Evolutionary conservation across 257 asterid genomes (phyloP).

Genomic region (Solanum rostratum): DNA sequence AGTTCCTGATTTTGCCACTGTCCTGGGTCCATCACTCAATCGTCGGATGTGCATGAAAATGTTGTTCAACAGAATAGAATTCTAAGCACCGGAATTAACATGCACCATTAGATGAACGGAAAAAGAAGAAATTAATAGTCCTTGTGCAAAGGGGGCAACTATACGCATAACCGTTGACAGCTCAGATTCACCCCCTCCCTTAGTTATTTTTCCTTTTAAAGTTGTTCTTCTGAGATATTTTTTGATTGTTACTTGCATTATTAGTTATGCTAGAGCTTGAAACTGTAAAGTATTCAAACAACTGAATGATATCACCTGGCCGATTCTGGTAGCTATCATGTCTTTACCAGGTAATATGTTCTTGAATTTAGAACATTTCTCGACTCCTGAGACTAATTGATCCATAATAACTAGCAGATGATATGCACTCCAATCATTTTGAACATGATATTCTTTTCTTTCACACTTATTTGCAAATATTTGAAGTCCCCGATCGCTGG

Average conservation of each 20-base stretch:
- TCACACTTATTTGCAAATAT: neutral
- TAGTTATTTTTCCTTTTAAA: neutral
- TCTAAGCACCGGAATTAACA: neutral
- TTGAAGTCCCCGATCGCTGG: neutral
- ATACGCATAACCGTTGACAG: neutral
- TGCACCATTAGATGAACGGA: neutral
- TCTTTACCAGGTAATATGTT: neutral
- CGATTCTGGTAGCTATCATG: neutral
- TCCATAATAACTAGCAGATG: neutral
- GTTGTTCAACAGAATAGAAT: neutral
- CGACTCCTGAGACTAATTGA: neutral
- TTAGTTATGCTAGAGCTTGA: neutral
- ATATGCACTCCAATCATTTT: neutral
- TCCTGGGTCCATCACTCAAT: neutral
- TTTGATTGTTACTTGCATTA: neutral
- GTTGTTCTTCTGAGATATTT: neutral
- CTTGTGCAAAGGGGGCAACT: neutral
- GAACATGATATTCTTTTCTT: neutral
- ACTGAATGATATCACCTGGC: neutral
- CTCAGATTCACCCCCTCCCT: neutral
- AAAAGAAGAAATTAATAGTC: neutral
- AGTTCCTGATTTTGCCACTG: neutral
- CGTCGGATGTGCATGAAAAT: neutral
- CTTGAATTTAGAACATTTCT: neutral
- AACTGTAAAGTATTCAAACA: neutral